Evolutionary conservation across 2,329 filamentous ascomycete species (phyloP), one percentile per base, ranked within the genome.

Genomic region (Emergomyces pasteurianus): DNA sequence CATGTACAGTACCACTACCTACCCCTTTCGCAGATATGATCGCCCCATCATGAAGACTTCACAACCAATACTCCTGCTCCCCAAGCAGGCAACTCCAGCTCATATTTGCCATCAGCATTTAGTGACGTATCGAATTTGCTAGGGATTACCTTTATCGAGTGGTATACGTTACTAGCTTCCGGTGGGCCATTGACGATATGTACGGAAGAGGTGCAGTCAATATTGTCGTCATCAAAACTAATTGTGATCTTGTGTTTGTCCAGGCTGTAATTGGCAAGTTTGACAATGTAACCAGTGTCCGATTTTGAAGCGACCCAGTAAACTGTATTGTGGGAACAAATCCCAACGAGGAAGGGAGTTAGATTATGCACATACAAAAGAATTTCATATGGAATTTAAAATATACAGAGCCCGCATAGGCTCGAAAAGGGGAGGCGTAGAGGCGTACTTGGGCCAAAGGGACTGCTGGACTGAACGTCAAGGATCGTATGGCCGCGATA

Each of bases 291-390:
- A 8, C 61, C 61, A 8, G 63, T 64, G 8, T 65, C 54, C 8
- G 59, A 65, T 28, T 62, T 68, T 18, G 69, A 68, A 0, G 71
- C 70, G 0, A 69, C 69, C 73, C 73, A 74, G 61, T 73, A 75
- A 75, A 75, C 42, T 43, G 63, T 49, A n/a, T 52, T 62, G 4
- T 61, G 58, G 58, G 65, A 66, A 47, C 34, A 26, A 18, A 9
- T 23, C 31, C 34, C 36, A 16, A 4, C 36, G 36, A 21, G 38
- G 38, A 36, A 40, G 18, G 9, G 3, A 23, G 26, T 34, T 34
- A 28, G 26, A 16, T 52, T 34, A 38, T 38, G 36, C 2, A 52
- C 16, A 52, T 34, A 14, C 9, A 38, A 38, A 31, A 14, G 7
- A 21, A 5, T 46, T n/a, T 46, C 5, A 21, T n/a, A n/a, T 21